A percentile compares a stretch with the other conserved stretches of the same genome.
These are phyloP conservation scores for Aspergillus sclerotioniger DNA, from an alignment of 495 filamentous ascomycete species.

Conservation along the genomic window DNA sequence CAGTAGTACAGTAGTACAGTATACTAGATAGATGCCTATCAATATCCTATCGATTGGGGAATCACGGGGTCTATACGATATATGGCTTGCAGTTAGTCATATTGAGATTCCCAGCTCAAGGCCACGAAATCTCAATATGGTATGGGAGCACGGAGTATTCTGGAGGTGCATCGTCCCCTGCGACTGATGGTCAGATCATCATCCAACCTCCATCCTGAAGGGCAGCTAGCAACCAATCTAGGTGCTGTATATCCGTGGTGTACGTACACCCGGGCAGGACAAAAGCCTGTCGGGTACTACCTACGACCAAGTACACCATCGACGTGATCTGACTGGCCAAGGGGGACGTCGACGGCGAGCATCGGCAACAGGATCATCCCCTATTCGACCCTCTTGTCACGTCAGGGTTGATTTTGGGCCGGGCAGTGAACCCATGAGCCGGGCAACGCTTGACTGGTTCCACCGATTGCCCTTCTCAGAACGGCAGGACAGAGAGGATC, in stretches of 20 bases:
- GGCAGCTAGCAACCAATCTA: background rate
- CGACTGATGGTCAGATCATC: background rate
- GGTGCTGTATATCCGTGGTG: background rate
- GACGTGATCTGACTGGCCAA: background rate
- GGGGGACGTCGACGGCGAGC: background rate
- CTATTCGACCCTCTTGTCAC: constrained; percentile 13
- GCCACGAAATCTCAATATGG: too few species aligned
- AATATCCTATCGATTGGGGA: background rate
- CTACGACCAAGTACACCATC: background rate
- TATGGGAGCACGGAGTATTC: background rate
- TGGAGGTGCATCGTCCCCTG: background rate
- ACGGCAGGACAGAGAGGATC: constrained; percentile 26
- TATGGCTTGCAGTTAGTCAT: too few species aligned
- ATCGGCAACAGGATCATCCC: constrained; percentile 10
- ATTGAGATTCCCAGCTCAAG: too few species aligned
- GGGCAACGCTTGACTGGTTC: constrained; percentile 18
- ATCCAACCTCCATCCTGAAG: background rate
- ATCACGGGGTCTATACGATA: background rate
- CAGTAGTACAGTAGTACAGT: background rate
- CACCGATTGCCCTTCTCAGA: constrained; percentile 31
- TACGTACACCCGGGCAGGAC: background rate
- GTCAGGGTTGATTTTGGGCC: constrained; percentile 2
- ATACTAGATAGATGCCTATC: background rate
- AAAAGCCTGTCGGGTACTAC: constrained; percentile 2
- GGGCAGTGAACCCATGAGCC: constrained; percentile 5